Percentiles rank a stretch among this genome's conserved stretches.
Conservation (phyloP, 1,284 basidiomycete genomes). For the Malassezia sympodialis region DNA sequence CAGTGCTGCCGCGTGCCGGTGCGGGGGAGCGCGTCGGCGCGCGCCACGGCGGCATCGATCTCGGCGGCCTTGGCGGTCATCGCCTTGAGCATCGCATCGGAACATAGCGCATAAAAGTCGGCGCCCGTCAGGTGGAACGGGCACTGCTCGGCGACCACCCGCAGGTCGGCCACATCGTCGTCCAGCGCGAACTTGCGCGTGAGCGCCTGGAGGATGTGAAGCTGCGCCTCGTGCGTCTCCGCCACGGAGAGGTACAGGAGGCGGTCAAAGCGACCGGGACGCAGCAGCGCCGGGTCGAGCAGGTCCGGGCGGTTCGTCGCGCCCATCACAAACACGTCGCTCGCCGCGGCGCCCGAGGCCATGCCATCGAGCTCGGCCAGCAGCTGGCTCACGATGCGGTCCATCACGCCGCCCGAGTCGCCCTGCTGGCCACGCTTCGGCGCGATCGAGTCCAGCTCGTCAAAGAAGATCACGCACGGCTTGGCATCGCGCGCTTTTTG, state of each 20-base stretch:
- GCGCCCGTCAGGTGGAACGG: constrained; percentile 72
- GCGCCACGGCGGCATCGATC: constrained; percentile 52
- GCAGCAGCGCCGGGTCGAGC: constrained; percentile 50
- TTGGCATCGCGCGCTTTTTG: constrained; percentile 51
- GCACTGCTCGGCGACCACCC: constrained; percentile 62
- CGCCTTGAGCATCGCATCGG: constrained; percentile 88
- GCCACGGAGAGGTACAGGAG: constrained; percentile 94
- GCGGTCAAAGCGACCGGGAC: constrained; percentile 75
- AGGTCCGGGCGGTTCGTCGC: constrained; percentile 51
- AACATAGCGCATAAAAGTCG: constrained; percentile 94
- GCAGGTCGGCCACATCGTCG: constrained; percentile 58
- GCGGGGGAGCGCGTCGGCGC: constrained; percentile 49
- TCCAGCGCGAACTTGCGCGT: constrained; percentile 85
- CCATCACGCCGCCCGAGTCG: constrained; percentile 52
- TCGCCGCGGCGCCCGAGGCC: constrained; percentile 45
- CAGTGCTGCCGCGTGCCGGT: constrained; percentile 49
- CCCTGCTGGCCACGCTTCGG: constrained; percentile 52
- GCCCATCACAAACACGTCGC: constrained; percentile 52
- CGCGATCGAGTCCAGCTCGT: constrained; percentile 52
- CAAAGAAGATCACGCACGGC: constrained; percentile 52
- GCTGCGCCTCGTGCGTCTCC: constrained; percentile 73
- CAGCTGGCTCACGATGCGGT: constrained; percentile 51
- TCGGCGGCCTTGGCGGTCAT: constrained; percentile 78
- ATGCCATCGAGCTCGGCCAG: constrained; percentile 52
- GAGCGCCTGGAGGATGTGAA: constrained; percentile 76